Percentiles rank a stretch among this genome's conserved stretches.
These are phyloP conservation scores for Sugiyamaella smithiae DNA, from an alignment of 805 yeast species.

Conservation along the genomic window DNA sequence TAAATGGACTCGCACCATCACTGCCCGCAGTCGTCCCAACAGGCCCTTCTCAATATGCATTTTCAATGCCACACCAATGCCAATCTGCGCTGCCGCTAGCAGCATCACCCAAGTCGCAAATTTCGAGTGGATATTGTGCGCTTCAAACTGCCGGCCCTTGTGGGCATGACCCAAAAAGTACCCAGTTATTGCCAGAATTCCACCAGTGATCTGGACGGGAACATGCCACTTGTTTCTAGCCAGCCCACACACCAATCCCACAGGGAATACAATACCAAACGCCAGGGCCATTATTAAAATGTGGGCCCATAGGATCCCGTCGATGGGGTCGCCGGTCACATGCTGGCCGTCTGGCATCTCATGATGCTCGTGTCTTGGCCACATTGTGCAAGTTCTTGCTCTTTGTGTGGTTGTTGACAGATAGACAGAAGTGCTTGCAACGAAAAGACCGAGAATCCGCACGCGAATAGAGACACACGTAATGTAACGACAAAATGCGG, in stretches of 20 bases:
- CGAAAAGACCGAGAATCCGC: no score
- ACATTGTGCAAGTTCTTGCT: no score
- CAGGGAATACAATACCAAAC: conserved; percentile 40
- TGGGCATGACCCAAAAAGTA: conserved; percentile 40
- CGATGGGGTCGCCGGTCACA: conserved; percentile 22
- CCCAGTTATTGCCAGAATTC: conserved; percentile 36
- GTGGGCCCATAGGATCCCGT: conserved; percentile 31
- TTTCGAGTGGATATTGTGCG: conserved; percentile 35
- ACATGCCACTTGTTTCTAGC: conserved; percentile 37
- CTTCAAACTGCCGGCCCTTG: conserved; percentile 36
- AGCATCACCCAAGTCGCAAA: conserved; percentile 37
- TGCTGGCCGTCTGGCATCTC: conserved; percentile 24
- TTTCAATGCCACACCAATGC: conserved; percentile 37
- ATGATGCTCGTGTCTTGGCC: conserved; percentile 22
- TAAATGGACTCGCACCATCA: conserved; percentile 31
- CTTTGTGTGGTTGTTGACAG: no score
- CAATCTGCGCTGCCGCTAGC: conserved; percentile 32
- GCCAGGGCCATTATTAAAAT: conserved; percentile 36
- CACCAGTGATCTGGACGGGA: conserved; percentile 37
- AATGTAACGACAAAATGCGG: no score
- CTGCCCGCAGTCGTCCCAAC: conserved; percentile 32
- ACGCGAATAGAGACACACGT: no score
- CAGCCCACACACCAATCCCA: conserved; percentile 41
- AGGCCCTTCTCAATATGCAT: conserved; percentile 38
- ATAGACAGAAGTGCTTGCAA: no score